phyloP scores from a whole-genome alignment of 2,329 filamentous ascomycete genomes.

The Fusarium abutilonis region DNA sequence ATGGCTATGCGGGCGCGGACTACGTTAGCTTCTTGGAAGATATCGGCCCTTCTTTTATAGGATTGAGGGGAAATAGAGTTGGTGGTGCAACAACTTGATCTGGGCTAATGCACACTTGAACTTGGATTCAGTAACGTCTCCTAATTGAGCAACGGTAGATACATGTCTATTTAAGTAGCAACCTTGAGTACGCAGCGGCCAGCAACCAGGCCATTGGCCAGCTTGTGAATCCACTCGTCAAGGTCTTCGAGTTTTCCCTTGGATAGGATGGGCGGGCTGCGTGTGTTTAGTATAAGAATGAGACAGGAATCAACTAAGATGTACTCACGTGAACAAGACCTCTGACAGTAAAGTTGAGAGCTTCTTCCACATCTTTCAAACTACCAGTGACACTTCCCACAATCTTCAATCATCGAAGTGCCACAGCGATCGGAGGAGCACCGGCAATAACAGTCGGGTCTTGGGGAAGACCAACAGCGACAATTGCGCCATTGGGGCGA shows the following conservation, averaged over 20 bases:
- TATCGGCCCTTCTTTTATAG: slow-evolving; percentile 22
- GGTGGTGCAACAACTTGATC: background rate
- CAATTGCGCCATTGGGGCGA: slow-evolving; percentile 78
- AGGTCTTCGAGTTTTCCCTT: slow-evolving; percentile 44
- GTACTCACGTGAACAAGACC: slow-evolving; percentile 37
- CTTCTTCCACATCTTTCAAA: slow-evolving; percentile 42
- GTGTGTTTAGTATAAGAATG: background rate
- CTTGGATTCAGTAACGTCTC: background rate
- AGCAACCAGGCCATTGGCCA: slow-evolving; percentile 36
- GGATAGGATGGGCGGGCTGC: slow-evolving; percentile 40
- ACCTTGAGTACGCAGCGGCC: slow-evolving; percentile 41
- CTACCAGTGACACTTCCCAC: slow-evolving; percentile 41
- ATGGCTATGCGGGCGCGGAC: background rate
- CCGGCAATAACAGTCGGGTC: slow-evolving; percentile 39
- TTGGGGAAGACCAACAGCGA: slow-evolving; percentile 82
- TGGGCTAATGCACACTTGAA: background rate
- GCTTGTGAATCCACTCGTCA: slow-evolving; percentile 38
- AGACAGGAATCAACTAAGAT: fast-evolving
- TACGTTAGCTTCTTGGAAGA: background rate
- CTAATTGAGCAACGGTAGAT: too few species aligned
- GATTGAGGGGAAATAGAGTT: slow-evolving; percentile 28
- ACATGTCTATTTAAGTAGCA: slow-evolving; percentile 3
- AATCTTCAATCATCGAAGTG: slow-evolving; percentile 35
- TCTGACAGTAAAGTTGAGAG: slow-evolving; percentile 42
- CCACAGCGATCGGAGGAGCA: slow-evolving; percentile 30